Conservation (phyloP, 495 filamentous ascomycete species). For the Annulohypoxylon maeteangense region DNA sequence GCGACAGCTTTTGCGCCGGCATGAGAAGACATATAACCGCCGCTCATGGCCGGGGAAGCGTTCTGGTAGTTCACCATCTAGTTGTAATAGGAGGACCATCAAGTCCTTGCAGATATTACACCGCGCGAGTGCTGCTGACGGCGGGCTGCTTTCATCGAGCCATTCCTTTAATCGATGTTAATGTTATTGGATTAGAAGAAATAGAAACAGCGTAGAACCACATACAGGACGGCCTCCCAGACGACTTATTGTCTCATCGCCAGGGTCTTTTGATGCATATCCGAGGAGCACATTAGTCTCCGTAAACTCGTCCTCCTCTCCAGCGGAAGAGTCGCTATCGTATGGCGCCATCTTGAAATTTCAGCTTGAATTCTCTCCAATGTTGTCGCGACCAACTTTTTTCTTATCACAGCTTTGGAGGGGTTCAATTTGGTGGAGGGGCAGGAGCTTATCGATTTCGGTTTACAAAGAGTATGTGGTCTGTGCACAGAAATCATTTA, state of each 20-base stretch:
- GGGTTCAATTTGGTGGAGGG: constrained; percentile 32
- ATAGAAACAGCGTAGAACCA: constrained; percentile 15
- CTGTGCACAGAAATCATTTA: not conserved
- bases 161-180: constrained; percentile 69
- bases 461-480: not conserved
- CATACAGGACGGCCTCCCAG: constrained; percentile 88
- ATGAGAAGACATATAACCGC: constrained; percentile 85
- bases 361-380: not conserved
- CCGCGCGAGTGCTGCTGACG: constrained; percentile 81
- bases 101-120: constrained; percentile 89
- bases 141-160: constrained; percentile 73
- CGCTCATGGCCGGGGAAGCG: constrained; percentile 86
- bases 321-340: constrained; percentile 84
- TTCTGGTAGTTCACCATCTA: constrained; percentile 91
- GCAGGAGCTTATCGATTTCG: constrained; percentile 34
- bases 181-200: constrained; percentile 6
- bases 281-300: constrained; percentile 93
- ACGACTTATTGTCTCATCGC: constrained; percentile 87
- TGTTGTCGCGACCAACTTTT: constrained; percentile 14
- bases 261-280: constrained; percentile 83
- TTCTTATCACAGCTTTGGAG: constrained; percentile 40
- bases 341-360: constrained; percentile 75
- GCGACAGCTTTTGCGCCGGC: constrained; percentile 80
- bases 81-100: constrained; percentile 86
- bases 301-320: constrained; percentile 75